Percentiles rank a stretch among this genome's conserved stretches.
phyloP scores from a whole-genome alignment of 148 eudicot genomes.

The Amaranthus cruentus region DNA sequence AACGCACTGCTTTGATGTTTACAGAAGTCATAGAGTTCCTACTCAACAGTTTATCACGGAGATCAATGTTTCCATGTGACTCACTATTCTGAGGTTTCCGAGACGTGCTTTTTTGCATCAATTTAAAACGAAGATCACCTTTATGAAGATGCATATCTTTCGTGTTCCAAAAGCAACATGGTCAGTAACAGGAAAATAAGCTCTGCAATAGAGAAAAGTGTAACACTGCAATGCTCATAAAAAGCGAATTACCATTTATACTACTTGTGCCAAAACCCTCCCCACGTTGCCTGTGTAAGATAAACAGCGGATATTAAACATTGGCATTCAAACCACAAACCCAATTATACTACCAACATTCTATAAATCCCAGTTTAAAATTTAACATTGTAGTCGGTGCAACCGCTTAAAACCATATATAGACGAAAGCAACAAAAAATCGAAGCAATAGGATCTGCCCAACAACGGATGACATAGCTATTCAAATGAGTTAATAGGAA shows the following conservation, averaged over 20 bases:
- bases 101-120: constrained; percentile 43
- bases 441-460: too few relatives aligned
- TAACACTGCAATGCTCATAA: not conserved
- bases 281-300: constrained; percentile 54
- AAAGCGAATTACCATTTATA: constrained; percentile 46
- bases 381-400: too few relatives aligned
- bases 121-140: constrained; percentile 78
- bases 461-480: too few relatives aligned
- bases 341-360: not conserved
- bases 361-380: too few relatives aligned
- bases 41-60: constrained; percentile 54
- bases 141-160: constrained; percentile 50
- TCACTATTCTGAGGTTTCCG: constrained; percentile 28
- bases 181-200: constrained; percentile 28
- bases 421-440: too few relatives aligned
- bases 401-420: too few relatives aligned
- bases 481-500: too few relatives aligned
- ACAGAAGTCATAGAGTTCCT: constrained; percentile 25
- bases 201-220: constrained; percentile 20
- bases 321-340: not conserved
- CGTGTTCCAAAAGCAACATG: constrained; percentile 15
- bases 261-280: constrained; percentile 30
- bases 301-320: constrained; percentile 8
- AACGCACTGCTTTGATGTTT: constrained; percentile 36
- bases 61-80: constrained; percentile 42